phyloP scores from a whole-genome alignment of 2,329 filamentous ascomycete species.

The Cercospora berteroae region DNA sequence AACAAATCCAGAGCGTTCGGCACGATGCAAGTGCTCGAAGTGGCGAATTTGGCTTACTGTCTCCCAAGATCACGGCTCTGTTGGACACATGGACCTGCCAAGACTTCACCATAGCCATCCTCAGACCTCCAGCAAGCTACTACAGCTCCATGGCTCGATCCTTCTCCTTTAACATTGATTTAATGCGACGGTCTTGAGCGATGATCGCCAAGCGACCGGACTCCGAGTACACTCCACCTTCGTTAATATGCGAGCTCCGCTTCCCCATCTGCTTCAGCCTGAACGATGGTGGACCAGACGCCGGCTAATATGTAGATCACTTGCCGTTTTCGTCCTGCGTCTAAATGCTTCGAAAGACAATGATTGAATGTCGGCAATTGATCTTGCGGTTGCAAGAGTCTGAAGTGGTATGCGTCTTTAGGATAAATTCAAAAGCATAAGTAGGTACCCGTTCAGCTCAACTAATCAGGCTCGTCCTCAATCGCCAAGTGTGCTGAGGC shows the following conservation, averaged over 20 bases:
- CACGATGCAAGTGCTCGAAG: not conserved
- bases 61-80: not conserved
- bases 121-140: not conserved
- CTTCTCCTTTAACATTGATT: not conserved
- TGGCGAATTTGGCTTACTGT: not conserved
- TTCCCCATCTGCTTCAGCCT: slow-evolving; percentile 3
- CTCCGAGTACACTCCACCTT: not conserved
- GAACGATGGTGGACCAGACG: not conserved
- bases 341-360: not conserved
- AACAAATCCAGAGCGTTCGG: not conserved
- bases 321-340: slow-evolving; percentile 3
- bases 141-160: not conserved
- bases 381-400: not conserved
- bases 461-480: not conserved
- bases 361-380: not conserved
- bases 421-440: slow-evolving; percentile 1
- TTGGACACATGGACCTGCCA: not conserved
- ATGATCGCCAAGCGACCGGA: not conserved
- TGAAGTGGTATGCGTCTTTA: not conserved
- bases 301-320: slow-evolving; percentile 4
- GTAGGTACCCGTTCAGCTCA: not conserved
- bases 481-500: not conserved
- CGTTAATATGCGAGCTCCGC: not conserved
- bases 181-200: not conserved
- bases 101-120: not conserved